phyloP scores from a whole-genome alignment of 2,329 filamentous ascomycete genomes.

The Proliferodiscus dingleyae region DNA sequence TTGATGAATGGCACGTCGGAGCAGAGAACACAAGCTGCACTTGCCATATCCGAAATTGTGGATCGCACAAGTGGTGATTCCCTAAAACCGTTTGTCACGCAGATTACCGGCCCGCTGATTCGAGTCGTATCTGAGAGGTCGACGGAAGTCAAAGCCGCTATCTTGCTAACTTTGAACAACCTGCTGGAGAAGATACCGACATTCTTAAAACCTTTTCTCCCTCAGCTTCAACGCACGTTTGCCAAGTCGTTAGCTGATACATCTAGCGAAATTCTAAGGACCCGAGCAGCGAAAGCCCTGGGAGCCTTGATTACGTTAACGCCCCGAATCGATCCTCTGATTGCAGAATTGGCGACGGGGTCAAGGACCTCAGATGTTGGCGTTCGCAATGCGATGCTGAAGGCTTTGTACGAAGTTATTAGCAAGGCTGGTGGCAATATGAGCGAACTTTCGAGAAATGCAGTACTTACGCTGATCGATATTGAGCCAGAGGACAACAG shows the following conservation, averaged over 20 bases:
- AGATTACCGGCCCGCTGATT: slow-evolving; percentile 95
- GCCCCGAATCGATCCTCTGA: slow-evolving; percentile 89
- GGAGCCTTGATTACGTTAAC: slow-evolving; percentile 95
- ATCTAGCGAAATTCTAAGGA: slow-evolving; percentile 81
- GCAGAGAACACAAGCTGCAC: slow-evolving; percentile 83
- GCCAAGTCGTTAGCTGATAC: slow-evolving; percentile 92
- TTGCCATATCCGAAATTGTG: slow-evolving; percentile 93
- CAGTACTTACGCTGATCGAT: slow-evolving; percentile 87
- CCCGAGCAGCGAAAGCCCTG: slow-evolving; percentile 85
- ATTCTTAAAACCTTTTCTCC: slow-evolving; percentile 93
- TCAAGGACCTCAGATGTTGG: slow-evolving; percentile 84
- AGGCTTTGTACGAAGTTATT: slow-evolving; percentile 92
- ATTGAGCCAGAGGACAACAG: slow-evolving; percentile 72
- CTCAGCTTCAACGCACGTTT: slow-evolving; percentile 93
- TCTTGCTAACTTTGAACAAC: slow-evolving; percentile 90
- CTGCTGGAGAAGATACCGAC: slow-evolving; percentile 93
- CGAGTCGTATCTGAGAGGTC: slow-evolving; percentile 96
- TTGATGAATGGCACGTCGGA: slow-evolving; percentile 94
- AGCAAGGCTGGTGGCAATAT: slow-evolving; percentile 93
- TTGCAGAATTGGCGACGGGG: slow-evolving; percentile 87
- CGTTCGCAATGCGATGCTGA: slow-evolving; percentile 93
- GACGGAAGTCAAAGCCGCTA: slow-evolving; percentile 92
- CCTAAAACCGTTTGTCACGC: slow-evolving; percentile 90
- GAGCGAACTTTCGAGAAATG: slow-evolving; percentile 80
- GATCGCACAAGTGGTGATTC: slow-evolving; percentile 85